Evolutionary conservation across 768 basidiomycete species (phyloP).

Genomic region (Zangia roseola): DNA sequence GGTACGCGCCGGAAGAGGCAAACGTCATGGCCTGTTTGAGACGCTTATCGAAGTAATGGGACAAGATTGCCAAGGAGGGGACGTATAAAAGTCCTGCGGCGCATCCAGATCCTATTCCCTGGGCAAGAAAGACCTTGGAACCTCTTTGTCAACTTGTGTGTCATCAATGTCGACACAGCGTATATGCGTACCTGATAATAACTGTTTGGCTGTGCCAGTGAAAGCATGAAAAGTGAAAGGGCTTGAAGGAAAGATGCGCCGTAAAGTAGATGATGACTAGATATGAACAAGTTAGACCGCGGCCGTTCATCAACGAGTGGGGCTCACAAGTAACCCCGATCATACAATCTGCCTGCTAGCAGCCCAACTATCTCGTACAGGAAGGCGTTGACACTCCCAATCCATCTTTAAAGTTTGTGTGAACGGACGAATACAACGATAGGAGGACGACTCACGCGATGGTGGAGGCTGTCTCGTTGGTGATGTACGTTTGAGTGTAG

Average conservation of each 20-base stretch:
- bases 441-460: constrained; percentile 35
- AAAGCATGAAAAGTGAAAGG: constrained; percentile 45
- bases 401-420: constrained; percentile 29
- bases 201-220: constrained; percentile 39
- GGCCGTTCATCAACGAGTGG: neutral
- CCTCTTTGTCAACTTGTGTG: neutral
- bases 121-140: constrained; percentile 47
- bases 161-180: no score
- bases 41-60: constrained; percentile 51
- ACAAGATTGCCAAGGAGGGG: constrained; percentile 46
- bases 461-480: constrained; percentile 35
- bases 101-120: constrained; percentile 51
- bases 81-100: constrained; percentile 48
- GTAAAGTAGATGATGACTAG: constrained; percentile 25
- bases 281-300: constrained; percentile 6
- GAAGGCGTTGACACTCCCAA: constrained; percentile 51
- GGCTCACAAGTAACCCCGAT: constrained; percentile 51
- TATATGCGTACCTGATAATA: constrained; percentile 40
- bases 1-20: constrained; percentile 53
- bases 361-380: constrained; percentile 45
- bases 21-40: constrained; percentile 54
- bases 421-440: neutral
- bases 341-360: constrained; percentile 47
- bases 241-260: constrained; percentile 28
- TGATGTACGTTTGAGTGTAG: constrained; percentile 38